These are phyloP conservation scores for Cordia subcordata DNA, from an alignment of 257 asterid genomes.

Conservation along the genomic window DNA sequence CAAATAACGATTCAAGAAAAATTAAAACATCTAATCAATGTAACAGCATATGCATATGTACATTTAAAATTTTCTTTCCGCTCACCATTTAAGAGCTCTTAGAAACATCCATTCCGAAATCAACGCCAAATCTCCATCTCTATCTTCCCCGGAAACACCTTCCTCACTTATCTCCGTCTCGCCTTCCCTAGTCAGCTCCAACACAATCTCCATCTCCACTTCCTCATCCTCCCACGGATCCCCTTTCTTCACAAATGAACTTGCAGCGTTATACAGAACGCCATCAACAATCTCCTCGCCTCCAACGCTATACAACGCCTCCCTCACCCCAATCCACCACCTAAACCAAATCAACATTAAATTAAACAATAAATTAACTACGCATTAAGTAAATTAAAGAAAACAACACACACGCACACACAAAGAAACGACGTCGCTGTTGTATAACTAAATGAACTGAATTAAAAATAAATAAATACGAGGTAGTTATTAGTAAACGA, in stretches of 20 bases:
- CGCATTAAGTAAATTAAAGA: constrained; percentile 5
- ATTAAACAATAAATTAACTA: background rate
- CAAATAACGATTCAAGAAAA: background rate
- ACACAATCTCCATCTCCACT: constrained; percentile 19
- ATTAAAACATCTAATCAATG: background rate
- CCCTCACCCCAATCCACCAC: constrained; percentile 51
- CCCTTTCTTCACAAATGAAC: constrained; percentile 3
- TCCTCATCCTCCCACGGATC: constrained; percentile 7
- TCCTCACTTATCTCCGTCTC: constrained; percentile 31
- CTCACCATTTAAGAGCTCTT: constrained; percentile 65
- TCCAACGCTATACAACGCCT: constrained; percentile 22
- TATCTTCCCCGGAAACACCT: constrained; percentile 6
- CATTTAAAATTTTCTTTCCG: background rate
- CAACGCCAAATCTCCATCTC: constrained; percentile 38
- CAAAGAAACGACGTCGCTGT: background rate
- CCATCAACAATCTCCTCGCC: constrained; percentile 4
- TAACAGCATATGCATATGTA: too few relatives aligned
- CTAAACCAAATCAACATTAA: constrained; percentile 18
- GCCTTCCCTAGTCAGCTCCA: constrained; percentile 37
- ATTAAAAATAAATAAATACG: background rate
- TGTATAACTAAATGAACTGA: background rate
- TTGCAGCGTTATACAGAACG: constrained; percentile 5
- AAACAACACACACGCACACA: background rate
- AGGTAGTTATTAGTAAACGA: background rate
- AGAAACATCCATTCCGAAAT: constrained; percentile 78